Base-by-base conservation (phyloP, 2,329 filamentous ascomycete species). In the Mycosphaerella sp. region DNA sequence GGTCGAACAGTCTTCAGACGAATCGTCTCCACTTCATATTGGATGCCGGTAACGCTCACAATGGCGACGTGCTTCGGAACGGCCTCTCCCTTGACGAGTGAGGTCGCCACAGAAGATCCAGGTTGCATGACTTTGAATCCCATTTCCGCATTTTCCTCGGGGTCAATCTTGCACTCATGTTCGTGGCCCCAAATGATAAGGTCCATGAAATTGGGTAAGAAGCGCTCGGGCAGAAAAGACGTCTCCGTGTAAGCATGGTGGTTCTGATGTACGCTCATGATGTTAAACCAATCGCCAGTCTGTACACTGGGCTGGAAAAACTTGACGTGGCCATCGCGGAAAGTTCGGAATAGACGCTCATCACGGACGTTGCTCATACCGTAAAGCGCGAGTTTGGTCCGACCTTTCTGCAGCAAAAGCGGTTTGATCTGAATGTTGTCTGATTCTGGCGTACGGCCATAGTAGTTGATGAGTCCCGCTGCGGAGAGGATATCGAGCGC, bases 41-140 rank as follows among this genome's bases (percentile, higher is more conserved):
- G 81, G 55, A 84, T 87, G 7, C 91, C 92, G 0, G 84, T 93
- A 49, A 98, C 76, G 62, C 79, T 93, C 47, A 97, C 69, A 17
- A 98, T 86, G 1, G 90, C 85, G 6, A 97, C 88, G 53, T 97
- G 87, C 68, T 98, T 98, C 6, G 89, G 78, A 1, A 90, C 89
- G 0, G 93, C 88, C 72, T 98, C 93, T 29, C 91, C 91, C 0
- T 87, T 86, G 7, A 93, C 84, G 0, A 98, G 76, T 0, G 93
- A 97, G 1, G 93, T 98, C 0, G 92, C 93, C 0, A 98, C 86
- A 0, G 93, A 97, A 0, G 93, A 98, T 0, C 93, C 93, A 0
- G 93, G 93, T 66, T 98, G 93, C 82, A 98, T 96, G 59, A 98
- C 92, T 62, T 93, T 84, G 63, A 98, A 98, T 0, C 86, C 86